phyloP scores from a whole-genome alignment of 176 grass and related monocot genomes.

The Echinochloa phyllopogon region DNA sequence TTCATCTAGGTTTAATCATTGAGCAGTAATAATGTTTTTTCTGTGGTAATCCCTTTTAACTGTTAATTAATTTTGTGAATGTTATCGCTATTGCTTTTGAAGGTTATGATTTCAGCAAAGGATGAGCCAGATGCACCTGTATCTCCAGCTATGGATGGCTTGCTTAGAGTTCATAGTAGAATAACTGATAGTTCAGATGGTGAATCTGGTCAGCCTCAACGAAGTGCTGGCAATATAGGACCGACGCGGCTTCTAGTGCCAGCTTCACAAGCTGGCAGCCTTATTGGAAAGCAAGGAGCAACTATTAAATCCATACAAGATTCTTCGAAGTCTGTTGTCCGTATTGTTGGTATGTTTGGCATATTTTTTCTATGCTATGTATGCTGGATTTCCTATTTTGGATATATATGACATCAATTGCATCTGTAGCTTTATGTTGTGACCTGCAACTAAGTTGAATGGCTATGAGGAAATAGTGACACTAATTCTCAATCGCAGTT shows the following conservation, averaged over 20 bases:
- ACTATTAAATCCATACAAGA: conserved; percentile 97
- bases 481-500: neutral
- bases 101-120: conserved; percentile 96
- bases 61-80: conserved; percentile 29
- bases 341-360: conserved; percentile 71
- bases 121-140: conserved; percentile 79
- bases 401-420: conserved; percentile 28
- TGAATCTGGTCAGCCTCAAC: conserved; percentile 64
- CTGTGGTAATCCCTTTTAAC: neutral
- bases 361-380: conserved; percentile 1
- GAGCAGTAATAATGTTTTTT: conserved; percentile 8
- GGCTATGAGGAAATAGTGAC: neutral
- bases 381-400: conserved; percentile 20
- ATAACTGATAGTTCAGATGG: conserved; percentile 77
- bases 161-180: conserved; percentile 84
- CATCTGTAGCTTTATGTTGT: conserved; percentile 6
- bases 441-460: conserved; percentile 1
- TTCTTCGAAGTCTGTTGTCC: conserved; percentile 62
- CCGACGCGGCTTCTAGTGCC: conserved; percentile 86
- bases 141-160: conserved; percentile 86
- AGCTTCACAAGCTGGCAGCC: conserved; percentile 82
- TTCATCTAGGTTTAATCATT: conserved; percentile 17
- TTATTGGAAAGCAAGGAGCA: conserved; percentile 93
- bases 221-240: conserved; percentile 54
- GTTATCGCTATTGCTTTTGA: conserved; percentile 29